Evolutionary conservation across 2,329 filamentous ascomycete species (phyloP).

Genomic region (Hymenoscyphus scutula): DNA sequence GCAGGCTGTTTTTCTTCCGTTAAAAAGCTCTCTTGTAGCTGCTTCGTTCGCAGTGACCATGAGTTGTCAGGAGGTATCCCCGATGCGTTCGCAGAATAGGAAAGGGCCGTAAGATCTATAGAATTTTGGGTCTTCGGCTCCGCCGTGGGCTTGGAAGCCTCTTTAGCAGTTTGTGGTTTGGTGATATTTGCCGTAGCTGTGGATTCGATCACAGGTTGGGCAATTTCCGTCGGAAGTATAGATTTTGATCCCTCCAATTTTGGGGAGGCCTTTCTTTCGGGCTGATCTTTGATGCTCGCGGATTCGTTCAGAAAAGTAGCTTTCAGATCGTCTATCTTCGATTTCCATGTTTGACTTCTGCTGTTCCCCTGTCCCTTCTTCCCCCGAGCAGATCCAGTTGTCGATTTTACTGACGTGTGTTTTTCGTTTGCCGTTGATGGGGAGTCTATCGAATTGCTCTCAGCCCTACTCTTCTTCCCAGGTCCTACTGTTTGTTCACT

Average conservation of each 20-base stretch:
- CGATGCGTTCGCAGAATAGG: neutral
- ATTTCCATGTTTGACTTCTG: too few relatives aligned
- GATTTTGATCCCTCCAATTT: neutral
- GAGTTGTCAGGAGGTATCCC: neutral
- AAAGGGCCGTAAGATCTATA: neutral
- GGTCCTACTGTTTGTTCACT: neutral
- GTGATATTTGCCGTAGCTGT: neutral
- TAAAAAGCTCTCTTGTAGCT: neutral
- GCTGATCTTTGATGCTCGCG: too few relatives aligned
- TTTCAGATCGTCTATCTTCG: too few relatives aligned
- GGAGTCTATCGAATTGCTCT: neutral
- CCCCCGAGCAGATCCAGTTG: too few relatives aligned
- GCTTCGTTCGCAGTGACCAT: neutral
- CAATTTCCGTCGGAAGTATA: neutral
- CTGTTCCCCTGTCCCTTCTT: too few relatives aligned
- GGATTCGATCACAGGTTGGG: neutral
- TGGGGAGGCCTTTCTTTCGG: neutral
- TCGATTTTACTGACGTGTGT: too few relatives aligned
- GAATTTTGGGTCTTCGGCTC: neutral
- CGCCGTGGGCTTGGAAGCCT: neutral
- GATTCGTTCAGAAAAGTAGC: too few relatives aligned
- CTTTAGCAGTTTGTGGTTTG: neutral
- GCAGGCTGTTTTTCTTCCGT: neutral
- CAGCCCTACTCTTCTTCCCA: neutral
- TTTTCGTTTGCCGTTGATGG: too few relatives aligned